Evolutionary conservation across 1,284 basidiomycete genomes (phyloP), one percentile per base, ranked within the genome.

Genomic region (Agaricales sp.): DNA sequence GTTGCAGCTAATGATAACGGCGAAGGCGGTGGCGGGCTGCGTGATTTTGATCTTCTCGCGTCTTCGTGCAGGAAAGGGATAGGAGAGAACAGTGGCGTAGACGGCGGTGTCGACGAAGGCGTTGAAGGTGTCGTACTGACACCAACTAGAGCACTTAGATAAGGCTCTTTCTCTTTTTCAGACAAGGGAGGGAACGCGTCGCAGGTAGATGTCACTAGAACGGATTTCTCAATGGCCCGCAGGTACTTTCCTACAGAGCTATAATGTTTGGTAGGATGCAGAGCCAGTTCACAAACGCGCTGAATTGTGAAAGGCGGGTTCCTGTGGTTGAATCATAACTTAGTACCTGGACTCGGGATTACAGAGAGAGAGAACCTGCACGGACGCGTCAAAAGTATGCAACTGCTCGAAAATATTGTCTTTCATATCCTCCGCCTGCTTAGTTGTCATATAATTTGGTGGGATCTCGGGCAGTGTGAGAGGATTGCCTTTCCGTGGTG

Each of bases 261-360:
- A 71, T 96, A 94, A 55, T 89, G 75, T 46, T 74, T 67, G 52
- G 73, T 73, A 2, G 92, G 92, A 25, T 75, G 65, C 4, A 85
- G 56, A 43, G 83, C 80, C n/a, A 97, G 77, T 61, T 96, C 92
- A 58, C 87, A 90, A 14, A 96, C 66, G 30, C 93, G 82, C 64
- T 97, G 93, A 47, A 96, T 85, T 2, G 93, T 95, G 66, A 96
- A 97, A 2, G 93, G 93, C 0, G 90, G 78, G 49, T 78, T 80
- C 46, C 77, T 80, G 53, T 43, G 37, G 16, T 38, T 14, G 46
- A 51, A 43, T 48, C 35, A 45, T 50, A 37, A 19, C 45, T 51
- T 20, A 20, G 53, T 18, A 57, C n/a, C n/a, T n/a, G n/a, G n/a
- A n/a, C n/a, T n/a, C n/a, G n/a, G n/a, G 49, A 47, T 56, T 47